Percentiles rank a stretch among this genome's conserved stretches.
These are phyloP conservation scores for Ochetophila trinervis DNA, from an alignment of 306 rosid species.

Conservation along the genomic window DNA sequence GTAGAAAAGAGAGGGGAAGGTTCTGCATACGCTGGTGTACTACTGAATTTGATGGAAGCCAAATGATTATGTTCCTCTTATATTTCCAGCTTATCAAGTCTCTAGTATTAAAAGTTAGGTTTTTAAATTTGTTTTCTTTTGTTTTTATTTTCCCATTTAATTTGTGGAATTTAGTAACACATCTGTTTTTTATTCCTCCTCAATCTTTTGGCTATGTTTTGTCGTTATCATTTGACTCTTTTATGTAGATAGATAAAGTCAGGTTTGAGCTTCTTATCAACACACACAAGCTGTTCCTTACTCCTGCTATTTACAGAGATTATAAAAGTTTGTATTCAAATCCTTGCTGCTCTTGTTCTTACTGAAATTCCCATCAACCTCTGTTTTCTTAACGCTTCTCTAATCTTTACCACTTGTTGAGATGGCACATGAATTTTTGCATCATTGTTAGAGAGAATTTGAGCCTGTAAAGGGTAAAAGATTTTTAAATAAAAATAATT, in stretches of 20 bases:
- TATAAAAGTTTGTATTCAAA: not conserved
- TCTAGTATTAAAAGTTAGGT: conserved; percentile 27
- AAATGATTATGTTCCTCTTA: conserved; percentile 28
- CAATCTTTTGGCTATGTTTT: conserved; percentile 7
- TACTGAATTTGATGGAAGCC: conserved; percentile 27
- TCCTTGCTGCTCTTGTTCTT: not conserved
- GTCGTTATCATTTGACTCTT: not conserved
- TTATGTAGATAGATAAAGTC: conserved; percentile 33
- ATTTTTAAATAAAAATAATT: no score
- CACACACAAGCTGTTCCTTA: not conserved
- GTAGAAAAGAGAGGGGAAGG: conserved; percentile 21
- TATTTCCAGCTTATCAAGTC: conserved; percentile 28
- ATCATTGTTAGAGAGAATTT: no score
- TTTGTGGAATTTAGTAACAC: conserved; percentile 26
- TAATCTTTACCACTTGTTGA: not conserved
- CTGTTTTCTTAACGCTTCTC: not conserved
- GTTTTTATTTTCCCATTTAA: conserved; percentile 6
- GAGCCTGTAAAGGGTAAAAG: no score
- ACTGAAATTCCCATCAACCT: no score
- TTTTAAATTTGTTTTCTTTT: conserved; percentile 18
- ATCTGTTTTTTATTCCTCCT: conserved; percentile 18
- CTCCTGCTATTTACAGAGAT: not conserved
- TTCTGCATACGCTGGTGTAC: conserved; percentile 19
- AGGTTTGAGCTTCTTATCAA: conserved; percentile 25
- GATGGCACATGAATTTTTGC: no score